These are phyloP conservation scores for Dianthus caryophyllus DNA, from an alignment of 148 eudicot genomes.

Conservation along the genomic window DNA sequence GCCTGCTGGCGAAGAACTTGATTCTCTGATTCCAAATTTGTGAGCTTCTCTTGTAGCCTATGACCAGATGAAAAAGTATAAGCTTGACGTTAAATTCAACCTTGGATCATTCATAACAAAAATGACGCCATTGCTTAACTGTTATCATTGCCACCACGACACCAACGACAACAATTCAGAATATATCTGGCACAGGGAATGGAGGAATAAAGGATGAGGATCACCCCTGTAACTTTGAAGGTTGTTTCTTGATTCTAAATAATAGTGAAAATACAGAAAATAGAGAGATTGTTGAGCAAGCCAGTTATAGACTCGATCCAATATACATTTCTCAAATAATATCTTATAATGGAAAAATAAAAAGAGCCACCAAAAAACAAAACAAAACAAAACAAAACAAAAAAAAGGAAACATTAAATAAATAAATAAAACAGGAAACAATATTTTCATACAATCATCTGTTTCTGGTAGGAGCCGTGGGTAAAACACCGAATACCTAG, in stretches of 20 bases:
- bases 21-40: slow-evolving; percentile 89
- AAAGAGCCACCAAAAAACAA: too few species aligned
- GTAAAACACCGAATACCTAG: not conserved
- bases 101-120: not conserved
- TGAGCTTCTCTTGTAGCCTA: slow-evolving; percentile 83
- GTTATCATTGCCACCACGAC: not conserved
- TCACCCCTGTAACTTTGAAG: not conserved
- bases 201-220: not conserved
- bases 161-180: not conserved
- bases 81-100: not conserved
- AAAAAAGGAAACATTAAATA: too few species aligned
- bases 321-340: too few species aligned
- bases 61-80: slow-evolving; percentile 13
- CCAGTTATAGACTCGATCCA: not conserved
- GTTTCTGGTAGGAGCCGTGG: not conserved
- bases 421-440: too few species aligned
- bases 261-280: not conserved
- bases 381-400: too few species aligned
- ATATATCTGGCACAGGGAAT: not conserved
- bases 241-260: not conserved
- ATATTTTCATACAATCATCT: not conserved
- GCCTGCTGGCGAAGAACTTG: slow-evolving; percentile 99
- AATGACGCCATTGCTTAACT: not conserved
- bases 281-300: not conserved
- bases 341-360: too few species aligned